Evolutionary conservation across 306 rosid species (phyloP).

Genomic region (Inga oerstediana): DNA sequence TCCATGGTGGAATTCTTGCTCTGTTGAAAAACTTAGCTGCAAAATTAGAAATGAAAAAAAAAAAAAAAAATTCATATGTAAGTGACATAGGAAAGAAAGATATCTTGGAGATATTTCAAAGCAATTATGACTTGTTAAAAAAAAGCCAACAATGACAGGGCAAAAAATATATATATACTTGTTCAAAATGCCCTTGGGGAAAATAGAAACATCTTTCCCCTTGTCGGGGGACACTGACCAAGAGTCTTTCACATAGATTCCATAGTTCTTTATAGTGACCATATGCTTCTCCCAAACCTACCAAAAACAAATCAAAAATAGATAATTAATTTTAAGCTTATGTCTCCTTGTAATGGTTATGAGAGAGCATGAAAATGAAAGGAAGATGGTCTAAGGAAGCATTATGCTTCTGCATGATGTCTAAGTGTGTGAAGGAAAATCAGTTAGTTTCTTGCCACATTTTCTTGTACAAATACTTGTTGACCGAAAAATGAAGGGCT

Average conservation of each 20-base stretch:
- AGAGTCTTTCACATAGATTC: slow-evolving; percentile 79
- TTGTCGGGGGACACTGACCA: slow-evolving; percentile 63
- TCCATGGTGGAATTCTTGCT: slow-evolving; percentile 60
- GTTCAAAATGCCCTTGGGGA: slow-evolving; percentile 89
- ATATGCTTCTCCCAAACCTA: slow-evolving; percentile 45
- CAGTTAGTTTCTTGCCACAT: neutral
- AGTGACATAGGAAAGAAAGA: neutral
- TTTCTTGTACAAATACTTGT: neutral
- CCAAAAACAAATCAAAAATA: slow-evolving; percentile 19
- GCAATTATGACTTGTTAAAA: neutral
- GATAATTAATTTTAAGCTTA: neutral
- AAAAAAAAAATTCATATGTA: neutral
- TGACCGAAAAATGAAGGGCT: neutral
- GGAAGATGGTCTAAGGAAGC: neutral
- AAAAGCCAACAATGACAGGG: neutral
- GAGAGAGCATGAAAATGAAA: neutral
- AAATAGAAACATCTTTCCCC: slow-evolving; percentile 70
- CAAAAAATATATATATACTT: slow-evolving; percentile 49
- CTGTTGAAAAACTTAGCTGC: slow-evolving; percentile 72
- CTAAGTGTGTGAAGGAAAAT: neutral
- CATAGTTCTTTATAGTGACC: slow-evolving; percentile 56
- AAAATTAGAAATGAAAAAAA: slow-evolving; percentile 26
- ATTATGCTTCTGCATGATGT: neutral
- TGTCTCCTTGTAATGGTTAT: neutral
- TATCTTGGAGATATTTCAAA: slow-evolving; percentile 4